Evolutionary conservation across 2,329 filamentous ascomycete species (phyloP), one percentile per base, ranked within the genome.

Genomic region (Nemania sp.): DNA sequence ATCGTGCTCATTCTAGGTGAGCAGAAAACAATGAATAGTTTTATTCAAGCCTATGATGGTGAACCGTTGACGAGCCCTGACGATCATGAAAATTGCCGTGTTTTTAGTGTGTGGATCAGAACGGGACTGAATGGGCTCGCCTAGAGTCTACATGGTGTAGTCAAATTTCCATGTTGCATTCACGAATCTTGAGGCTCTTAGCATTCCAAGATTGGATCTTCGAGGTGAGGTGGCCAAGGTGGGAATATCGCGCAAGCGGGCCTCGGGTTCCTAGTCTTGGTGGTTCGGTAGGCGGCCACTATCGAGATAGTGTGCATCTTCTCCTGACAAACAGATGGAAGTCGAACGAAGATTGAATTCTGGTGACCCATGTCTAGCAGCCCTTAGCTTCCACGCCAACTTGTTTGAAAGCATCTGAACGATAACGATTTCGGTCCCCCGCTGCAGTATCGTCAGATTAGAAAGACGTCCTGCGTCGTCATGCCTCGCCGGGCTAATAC

Each of bases 1-100:
- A 49, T 34, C 18, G 34, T 37, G 21, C 32, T 45, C 35, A 45
- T 20, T 13, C 2, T 18, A 18, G 25, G n/a, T 9, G 29, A 50
- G 50, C 10, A 57, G 18, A 25, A 46, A 29, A 51, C 47, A 17
- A 57, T 39, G 5, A 17, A 13, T 11, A n/a, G 13, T 21, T 45
- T 45, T n/a, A n/a, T n/a, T n/a, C n/a, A 25, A 21, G n/a, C 17
- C 11, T 18, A 51, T 15, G 47, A 46, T 46, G 18, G 25, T 32
- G 25, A 32, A 20, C 15, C 17, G 6, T n/a, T 58, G 12, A 21
- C 29, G 2, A 6, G 32, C 42, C 32, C 20, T 50, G 55, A 42
- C 40, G 48, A 58, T 58, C 48, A 11, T 21, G 42, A 42, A 47
- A 34, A 48, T 58, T 34, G n/a, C 46, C 15, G 10, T 20, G 13